A percentile compares a stretch with the other conserved stretches of the same genome.
Conservation (phyloP, 305 asterid genomes). For the Fraxinus ornus region DNA sequence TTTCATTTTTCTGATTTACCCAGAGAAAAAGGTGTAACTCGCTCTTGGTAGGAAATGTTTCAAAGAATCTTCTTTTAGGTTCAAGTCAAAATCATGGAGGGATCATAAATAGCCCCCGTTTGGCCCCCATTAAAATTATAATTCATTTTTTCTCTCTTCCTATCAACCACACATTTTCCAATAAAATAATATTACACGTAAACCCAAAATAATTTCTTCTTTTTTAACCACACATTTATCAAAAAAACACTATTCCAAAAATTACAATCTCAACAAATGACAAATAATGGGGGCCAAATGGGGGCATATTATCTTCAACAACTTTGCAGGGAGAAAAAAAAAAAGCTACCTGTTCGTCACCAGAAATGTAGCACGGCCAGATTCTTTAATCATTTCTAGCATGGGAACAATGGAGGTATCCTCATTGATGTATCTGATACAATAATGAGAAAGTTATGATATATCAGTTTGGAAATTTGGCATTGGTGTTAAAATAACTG, state of each 20-base stretch:
- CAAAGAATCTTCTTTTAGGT: neutral
- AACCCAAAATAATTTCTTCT: neutral
- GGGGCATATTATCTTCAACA: neutral
- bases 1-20: neutral
- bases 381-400: constrained; percentile 91
- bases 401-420: constrained; percentile 77
- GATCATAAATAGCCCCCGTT: neutral
- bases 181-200: neutral
- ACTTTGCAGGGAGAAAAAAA: neutral
- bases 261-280: neutral
- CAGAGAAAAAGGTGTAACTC: neutral
- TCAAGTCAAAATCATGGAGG: neutral
- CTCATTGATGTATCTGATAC: constrained; percentile 64
- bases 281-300: neutral
- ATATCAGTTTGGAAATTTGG: constrained; percentile 5
- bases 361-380: constrained; percentile 90
- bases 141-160: neutral
- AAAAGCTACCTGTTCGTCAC: constrained; percentile 88
- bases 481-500: neutral
- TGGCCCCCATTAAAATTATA: neutral
- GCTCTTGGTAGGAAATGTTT: neutral
- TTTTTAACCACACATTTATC: neutral
- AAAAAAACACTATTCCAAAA: neutral
- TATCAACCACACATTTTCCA: neutral
- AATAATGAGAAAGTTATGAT: constrained; percentile 22